Evolutionary conservation across 163 green algal species (phyloP).

Genomic region (Chlorella variabilis): DNA sequence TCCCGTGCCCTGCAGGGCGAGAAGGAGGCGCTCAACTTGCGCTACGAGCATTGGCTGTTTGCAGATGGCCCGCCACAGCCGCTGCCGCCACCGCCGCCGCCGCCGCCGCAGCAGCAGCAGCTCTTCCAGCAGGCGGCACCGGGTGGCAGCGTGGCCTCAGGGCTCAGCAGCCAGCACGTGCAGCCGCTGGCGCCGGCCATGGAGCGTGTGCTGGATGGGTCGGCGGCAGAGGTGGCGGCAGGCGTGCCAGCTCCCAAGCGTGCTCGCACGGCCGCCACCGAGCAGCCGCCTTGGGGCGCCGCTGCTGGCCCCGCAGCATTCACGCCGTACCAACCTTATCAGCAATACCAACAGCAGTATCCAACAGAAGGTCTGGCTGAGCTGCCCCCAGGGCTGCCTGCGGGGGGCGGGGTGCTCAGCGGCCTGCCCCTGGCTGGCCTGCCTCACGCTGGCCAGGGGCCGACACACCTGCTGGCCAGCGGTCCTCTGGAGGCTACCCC

Average conservation of each 20-base stretch:
- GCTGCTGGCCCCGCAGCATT: too few species aligned
- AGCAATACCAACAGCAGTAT: background rate
- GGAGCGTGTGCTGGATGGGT: too few species aligned
- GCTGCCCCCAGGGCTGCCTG: background rate
- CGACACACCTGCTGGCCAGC: too few species aligned
- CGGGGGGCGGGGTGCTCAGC: too few species aligned
- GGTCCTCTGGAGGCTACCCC: too few species aligned
- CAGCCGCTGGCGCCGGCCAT: too few species aligned
- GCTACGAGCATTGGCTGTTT: constrained; percentile 2
- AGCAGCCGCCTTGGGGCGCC: too few species aligned
- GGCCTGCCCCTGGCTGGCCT: background rate
- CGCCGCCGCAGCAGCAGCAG: background rate
- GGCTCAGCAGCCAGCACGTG: background rate
- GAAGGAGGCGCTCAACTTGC: background rate
- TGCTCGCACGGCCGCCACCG: background rate
- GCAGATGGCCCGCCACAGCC: background rate
- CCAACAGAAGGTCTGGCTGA: too few species aligned
- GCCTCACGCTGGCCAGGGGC: too few species aligned
- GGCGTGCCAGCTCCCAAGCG: background rate
- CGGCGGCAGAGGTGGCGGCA: background rate
- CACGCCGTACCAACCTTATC: background rate
- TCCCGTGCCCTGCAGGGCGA: too few species aligned
- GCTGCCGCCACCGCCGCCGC: background rate
- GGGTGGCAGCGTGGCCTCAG: background rate
- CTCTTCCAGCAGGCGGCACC: background rate